Conservation (phyloP, 495 filamentous ascomycete species). For the Penicillium turbatum region DNA sequence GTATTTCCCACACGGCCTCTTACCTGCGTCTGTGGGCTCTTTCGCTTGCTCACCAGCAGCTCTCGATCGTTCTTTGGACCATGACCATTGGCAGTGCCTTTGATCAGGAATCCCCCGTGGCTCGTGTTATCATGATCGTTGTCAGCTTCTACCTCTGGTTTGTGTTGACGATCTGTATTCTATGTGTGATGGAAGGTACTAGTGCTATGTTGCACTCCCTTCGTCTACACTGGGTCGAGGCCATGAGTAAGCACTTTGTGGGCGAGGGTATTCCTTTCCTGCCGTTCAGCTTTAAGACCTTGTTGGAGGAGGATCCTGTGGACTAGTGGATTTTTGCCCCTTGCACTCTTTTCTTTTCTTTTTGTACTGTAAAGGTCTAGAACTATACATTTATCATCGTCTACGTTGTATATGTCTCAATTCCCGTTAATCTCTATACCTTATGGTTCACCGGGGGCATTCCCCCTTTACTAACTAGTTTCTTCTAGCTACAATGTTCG, state of each 20-base stretch:
- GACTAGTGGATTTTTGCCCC: slow-evolving; percentile 34
- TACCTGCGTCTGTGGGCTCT: slow-evolving; percentile 98
- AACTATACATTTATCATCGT: slow-evolving; percentile 7
- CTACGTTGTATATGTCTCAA: neutral
- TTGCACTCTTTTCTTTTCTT: neutral
- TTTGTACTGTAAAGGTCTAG: slow-evolving; percentile 8
- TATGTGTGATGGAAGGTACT: slow-evolving; percentile 79
- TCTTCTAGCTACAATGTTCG: neutral
- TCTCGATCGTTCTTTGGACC: slow-evolving; percentile 90
- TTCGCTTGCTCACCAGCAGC: slow-evolving; percentile 95
- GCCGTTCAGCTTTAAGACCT: slow-evolving; percentile 83
- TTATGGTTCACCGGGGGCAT: too few species aligned
- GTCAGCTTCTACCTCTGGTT: slow-evolving; percentile 85
- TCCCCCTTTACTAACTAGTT: neutral
- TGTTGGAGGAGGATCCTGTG: slow-evolving; percentile 79
- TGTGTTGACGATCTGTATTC: slow-evolving; percentile 69
- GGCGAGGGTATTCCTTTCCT: slow-evolving; percentile 88
- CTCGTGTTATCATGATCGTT: slow-evolving; percentile 75
- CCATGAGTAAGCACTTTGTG: slow-evolving; percentile 99
- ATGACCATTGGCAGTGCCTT: slow-evolving; percentile 89
- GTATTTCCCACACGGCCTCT: slow-evolving; percentile 96
- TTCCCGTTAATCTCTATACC: neutral
- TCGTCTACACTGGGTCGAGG: slow-evolving; percentile 97
- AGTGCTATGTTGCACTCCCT: slow-evolving; percentile 91
- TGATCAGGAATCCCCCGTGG: slow-evolving; percentile 50